phyloP scores from a whole-genome alignment of 768 basidiomycete genomes.

The Mycena sanguinolenta region DNA sequence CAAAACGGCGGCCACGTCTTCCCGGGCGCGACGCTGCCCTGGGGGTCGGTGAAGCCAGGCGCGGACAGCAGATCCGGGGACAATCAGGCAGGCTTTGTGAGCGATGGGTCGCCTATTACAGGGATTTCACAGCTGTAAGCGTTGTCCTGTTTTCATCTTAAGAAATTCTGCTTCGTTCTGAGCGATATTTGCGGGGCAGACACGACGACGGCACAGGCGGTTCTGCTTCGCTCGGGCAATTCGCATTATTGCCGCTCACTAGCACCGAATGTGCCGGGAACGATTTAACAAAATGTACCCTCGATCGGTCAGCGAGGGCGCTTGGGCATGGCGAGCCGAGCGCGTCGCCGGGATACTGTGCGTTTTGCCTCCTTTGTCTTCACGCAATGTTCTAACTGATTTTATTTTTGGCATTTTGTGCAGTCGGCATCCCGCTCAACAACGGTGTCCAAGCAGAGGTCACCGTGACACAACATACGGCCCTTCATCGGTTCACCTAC shows the following conservation, averaged over 20 bases:
- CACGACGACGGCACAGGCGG: slow-evolving; percentile 33
- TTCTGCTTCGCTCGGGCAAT: slow-evolving; percentile 26
- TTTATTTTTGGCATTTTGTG: background rate
- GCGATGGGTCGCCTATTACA: slow-evolving; percentile 22
- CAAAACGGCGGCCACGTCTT: slow-evolving; percentile 57
- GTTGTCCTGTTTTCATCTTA: background rate
- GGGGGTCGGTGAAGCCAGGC: slow-evolving; percentile 57
- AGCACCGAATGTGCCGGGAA: slow-evolving; percentile 22
- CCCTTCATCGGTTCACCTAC: slow-evolving; percentile 60
- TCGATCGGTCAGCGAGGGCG: slow-evolving; percentile 14
- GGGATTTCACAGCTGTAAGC: slow-evolving; percentile 31
- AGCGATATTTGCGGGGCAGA: background rate
- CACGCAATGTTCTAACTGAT: background rate
- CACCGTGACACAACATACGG: slow-evolving; percentile 58
- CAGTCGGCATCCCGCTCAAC: slow-evolving; percentile 45
- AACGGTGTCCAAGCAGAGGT: slow-evolving; percentile 60
- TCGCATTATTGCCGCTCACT: slow-evolving; percentile 29
- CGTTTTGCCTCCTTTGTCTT: background rate
- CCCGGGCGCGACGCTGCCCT: slow-evolving; percentile 54
- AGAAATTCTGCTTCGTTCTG: background rate
- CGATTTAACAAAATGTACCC: slow-evolving; percentile 23
- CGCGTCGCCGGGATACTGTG: slow-evolving; percentile 35
- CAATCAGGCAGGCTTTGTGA: slow-evolving; percentile 36
- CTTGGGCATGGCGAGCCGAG: slow-evolving; percentile 25
- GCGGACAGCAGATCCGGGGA: slow-evolving; percentile 46